Base-by-base conservation (phyloP, 2,329 filamentous ascomycete species). In the Fusarium sp. region DNA sequence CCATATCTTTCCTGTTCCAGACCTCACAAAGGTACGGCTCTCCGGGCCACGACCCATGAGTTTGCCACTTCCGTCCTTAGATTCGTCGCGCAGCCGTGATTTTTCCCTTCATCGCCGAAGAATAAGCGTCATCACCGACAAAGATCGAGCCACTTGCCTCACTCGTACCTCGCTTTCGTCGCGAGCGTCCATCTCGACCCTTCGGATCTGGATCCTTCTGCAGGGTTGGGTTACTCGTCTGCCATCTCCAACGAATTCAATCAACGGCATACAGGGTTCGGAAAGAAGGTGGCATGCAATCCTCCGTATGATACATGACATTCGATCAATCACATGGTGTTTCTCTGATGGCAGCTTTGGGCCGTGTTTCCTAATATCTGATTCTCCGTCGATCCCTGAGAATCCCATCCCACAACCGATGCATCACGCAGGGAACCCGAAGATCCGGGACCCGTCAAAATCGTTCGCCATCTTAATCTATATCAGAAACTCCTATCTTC, bases 1-100 rank as follows among this genome's bases (percentile, higher is more conserved):
- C 77, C 73, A 77, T 71, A 77, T 61, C 25, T 71, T 75, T 45
- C 72, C 70, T 37, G 50, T 75, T 74, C 43, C 14, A 60, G 69
- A 70, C 45, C 58, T 66, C 63, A 73, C 70, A 75, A 66, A 45
- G 71, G 65, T 58, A 71, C 76, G 76, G 76, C 72, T 75, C 43
- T 60, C 22, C 76, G 76, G 76, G 64, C 76, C 76, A 77, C 59
- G 47, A 65, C 20, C 72, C 59, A 40, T 35, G 50, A 60, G 32
- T 63, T 66, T 50, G 43, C 60, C 61, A 59, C 43, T 56, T 35
- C 20, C 22, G 22, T 25, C 10, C 52, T 22, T 33, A 27, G 50
- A 40, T 43, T 54, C 47, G 25, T 30, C 27, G 37, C 27, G 14
- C 30, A 38, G 43, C 22, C 62, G 11, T 43, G 52, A 20, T 37